These are phyloP conservation scores for Nemania serpens DNA, from an alignment of 2,329 filamentous ascomycete species.

Conservation along the genomic window DNA sequence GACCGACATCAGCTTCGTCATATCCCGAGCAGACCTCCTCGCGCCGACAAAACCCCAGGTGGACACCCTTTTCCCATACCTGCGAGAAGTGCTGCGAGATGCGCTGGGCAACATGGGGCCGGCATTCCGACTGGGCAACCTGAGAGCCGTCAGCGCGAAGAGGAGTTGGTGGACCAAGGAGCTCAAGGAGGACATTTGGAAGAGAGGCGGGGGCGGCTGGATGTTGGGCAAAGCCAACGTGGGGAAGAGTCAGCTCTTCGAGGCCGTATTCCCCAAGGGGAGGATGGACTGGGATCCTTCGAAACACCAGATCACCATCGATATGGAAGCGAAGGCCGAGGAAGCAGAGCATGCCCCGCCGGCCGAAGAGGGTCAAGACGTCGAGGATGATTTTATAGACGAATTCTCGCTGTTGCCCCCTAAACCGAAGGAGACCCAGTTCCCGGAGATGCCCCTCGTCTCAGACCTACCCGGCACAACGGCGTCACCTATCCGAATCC, in stretches of 20 bases:
- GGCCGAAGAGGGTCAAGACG: conserved; percentile 29
- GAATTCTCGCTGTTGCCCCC: conserved; percentile 72
- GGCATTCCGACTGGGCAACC: conserved; percentile 82
- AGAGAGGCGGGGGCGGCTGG: conserved; percentile 86
- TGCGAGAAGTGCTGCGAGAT: conserved; percentile 76
- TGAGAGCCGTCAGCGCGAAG: conserved; percentile 84
- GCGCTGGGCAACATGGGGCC: conserved; percentile 70
- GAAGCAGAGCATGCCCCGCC: neutral
- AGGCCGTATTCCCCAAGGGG: conserved; percentile 83
- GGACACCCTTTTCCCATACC: conserved; percentile 82
- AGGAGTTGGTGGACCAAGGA: conserved; percentile 88
- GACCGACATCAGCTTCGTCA: conserved; percentile 85
- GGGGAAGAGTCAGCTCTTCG: conserved; percentile 91
- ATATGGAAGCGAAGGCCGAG: conserved; percentile 35
- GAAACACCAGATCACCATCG: conserved; percentile 45
- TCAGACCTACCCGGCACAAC: conserved; percentile 91
- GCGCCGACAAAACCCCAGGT: conserved; percentile 84
- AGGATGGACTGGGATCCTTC: conserved; percentile 51
- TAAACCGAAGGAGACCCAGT: conserved; percentile 71
- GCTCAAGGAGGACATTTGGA: conserved; percentile 84
- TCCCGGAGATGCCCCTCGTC: conserved; percentile 82
- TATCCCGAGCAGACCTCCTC: conserved; percentile 85
- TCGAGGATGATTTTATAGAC: conserved; percentile 40
- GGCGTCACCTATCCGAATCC: conserved; percentile 89
- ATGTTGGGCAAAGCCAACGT: conserved; percentile 99